Percentiles rank a stretch among this genome's conserved stretches.
These are phyloP conservation scores for Fusarium xyrophilum DNA, from an alignment of 2,329 filamentous ascomycete genomes.

Conservation along the genomic window DNA sequence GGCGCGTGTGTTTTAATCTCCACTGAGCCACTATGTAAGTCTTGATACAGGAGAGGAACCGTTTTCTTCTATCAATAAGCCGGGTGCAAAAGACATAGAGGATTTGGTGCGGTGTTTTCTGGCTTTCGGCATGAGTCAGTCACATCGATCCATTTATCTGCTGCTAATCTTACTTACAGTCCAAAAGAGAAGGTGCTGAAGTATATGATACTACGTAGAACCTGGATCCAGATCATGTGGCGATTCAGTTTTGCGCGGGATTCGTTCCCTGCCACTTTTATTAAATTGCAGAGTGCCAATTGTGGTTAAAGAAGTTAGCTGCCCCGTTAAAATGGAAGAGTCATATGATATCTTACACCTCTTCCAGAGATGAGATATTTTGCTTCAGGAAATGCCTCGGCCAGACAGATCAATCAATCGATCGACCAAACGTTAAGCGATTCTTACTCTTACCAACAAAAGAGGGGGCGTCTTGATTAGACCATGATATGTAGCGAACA, in stretches of 20 bases:
- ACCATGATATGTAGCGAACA: fast-evolving
- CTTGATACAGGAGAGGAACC: fast-evolving
- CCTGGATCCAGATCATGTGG: neutral
- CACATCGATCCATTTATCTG: neutral
- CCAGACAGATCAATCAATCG: fast-evolving
- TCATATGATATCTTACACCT: neutral
- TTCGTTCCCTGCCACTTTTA: neutral
- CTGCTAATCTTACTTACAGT: neutral
- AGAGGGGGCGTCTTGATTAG: no score
- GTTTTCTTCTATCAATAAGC: fast-evolving
- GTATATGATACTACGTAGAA: neutral
- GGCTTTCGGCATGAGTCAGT: no score
- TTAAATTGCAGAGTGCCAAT: neutral
- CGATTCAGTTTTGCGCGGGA: neutral
- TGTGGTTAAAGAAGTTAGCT: no score
- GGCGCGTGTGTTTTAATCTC: fast-evolving
- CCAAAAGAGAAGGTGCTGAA: neutral
- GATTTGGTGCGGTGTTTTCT: fast-evolving
- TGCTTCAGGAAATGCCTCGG: neutral
- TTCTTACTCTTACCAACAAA: no score
- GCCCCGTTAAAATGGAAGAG: neutral
- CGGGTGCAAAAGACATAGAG: fast-evolving
- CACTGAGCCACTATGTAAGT: neutral
- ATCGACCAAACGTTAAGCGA: no score
- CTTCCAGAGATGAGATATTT: neutral